phyloP scores from a whole-genome alignment of 495 filamentous ascomycete species.

The Thermothielavioides terrestris region DNA sequence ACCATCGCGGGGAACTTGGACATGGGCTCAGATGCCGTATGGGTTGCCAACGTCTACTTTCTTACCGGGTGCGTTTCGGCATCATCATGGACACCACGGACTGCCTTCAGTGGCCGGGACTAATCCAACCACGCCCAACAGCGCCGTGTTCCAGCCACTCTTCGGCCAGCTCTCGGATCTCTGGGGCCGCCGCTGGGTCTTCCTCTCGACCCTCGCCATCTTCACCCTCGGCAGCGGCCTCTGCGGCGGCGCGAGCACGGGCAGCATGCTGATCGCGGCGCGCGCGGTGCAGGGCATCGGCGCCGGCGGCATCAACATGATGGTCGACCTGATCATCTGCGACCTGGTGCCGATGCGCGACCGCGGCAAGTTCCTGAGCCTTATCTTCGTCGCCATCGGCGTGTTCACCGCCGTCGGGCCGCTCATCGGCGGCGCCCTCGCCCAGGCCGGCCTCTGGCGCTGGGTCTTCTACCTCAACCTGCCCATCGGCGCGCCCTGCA shows the following conservation, averaged over 20 bases:
- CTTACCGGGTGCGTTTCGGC: too few relatives aligned
- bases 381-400: constrained; percentile 42
- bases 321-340: constrained; percentile 61
- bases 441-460: constrained; percentile 25
- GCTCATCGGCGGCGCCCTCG: constrained; percentile 61
- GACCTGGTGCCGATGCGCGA: constrained; percentile 60
- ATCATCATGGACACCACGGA: too few relatives aligned
- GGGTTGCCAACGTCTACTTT: constrained; percentile 37
- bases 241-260: constrained; percentile 24
- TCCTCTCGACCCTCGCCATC: constrained; percentile 23
- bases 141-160: constrained; percentile 15
- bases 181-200: constrained; percentile 16
- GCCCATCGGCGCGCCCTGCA: constrained; percentile 19
- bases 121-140: too few relatives aligned
- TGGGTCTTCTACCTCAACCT: constrained; percentile 32
- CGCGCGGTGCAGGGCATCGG: constrained; percentile 70
- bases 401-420: constrained; percentile 59
- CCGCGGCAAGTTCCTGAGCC: constrained; percentile 47
- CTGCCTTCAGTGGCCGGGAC: too few relatives aligned
- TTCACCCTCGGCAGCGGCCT: constrained; percentile 39
- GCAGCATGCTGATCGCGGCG: constrained; percentile 62
- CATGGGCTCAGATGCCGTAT: constrained; percentile 30
- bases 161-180: constrained; percentile 18
- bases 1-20: constrained; percentile 26
- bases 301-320: constrained; percentile 47